phyloP scores from a whole-genome alignment of 176 grass and related monocot genomes.

The Oryza glumipatula region DNA sequence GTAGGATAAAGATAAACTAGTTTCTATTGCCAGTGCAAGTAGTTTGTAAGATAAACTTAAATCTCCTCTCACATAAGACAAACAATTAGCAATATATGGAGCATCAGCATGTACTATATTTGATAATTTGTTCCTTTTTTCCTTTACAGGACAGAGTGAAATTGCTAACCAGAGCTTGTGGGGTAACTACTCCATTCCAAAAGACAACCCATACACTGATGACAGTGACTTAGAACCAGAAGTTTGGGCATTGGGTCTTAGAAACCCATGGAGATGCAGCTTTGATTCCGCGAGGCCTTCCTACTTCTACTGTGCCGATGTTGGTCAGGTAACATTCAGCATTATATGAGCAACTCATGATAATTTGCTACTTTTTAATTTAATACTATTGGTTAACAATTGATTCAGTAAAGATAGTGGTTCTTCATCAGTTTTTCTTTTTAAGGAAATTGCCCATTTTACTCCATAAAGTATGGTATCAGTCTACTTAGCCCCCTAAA shows the following conservation, averaged over 20 bases:
- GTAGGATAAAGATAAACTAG: background rate
- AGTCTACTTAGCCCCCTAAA: background rate
- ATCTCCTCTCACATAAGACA: background rate
- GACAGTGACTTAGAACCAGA: constrained; percentile 60
- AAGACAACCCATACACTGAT: constrained; percentile 76
- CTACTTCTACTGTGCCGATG: constrained; percentile 93
- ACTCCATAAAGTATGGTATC: background rate
- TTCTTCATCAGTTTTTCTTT: constrained; percentile 17
- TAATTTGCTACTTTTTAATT: background rate
- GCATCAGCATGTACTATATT: background rate
- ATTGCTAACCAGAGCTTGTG: constrained; percentile 67
- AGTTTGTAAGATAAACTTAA: background rate
- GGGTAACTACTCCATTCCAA: constrained; percentile 90
- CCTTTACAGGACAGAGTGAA: constrained; percentile 26
- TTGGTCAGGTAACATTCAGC: constrained; percentile 67
- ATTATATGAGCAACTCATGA: background rate
- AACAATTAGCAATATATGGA: background rate
- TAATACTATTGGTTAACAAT: background rate
- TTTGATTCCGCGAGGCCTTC: constrained; percentile 79
- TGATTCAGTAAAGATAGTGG: background rate
- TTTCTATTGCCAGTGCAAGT: background rate
- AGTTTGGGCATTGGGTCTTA: constrained; percentile 88
- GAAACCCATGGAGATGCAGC: constrained; percentile 96
- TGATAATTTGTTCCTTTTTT: background rate
- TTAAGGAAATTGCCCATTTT: background rate